Evolutionary conservation across 1,139 yeast species (phyloP).

Genomic region (Candida tetrigidarum): DNA sequence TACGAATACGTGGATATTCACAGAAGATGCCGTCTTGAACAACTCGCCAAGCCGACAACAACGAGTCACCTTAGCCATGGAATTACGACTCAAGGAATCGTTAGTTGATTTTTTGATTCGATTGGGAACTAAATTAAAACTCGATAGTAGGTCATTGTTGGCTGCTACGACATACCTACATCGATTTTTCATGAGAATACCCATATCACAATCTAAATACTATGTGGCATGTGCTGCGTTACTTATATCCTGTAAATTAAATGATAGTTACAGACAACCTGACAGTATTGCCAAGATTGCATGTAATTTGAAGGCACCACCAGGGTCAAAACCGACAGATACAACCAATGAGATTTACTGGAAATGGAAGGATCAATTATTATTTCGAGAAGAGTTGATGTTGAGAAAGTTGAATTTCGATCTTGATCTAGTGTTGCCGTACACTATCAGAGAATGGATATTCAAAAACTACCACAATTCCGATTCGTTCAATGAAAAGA

Average conservation of each 20-base stretch:
- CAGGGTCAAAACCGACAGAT: constrained; percentile 34
- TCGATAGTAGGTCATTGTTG: constrained; percentile 48
- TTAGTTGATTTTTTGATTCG: constrained; percentile 45
- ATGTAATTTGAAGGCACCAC: constrained; percentile 35
- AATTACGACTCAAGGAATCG: constrained; percentile 41
- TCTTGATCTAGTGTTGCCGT: constrained; percentile 43
- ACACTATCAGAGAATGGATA: constrained; percentile 34
- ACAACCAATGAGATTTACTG: constrained; percentile 48
- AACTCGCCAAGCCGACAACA: constrained; percentile 35
- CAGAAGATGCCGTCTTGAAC: constrained; percentile 34
- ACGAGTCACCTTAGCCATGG: constrained; percentile 29
- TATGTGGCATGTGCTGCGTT: constrained; percentile 51
- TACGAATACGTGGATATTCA: constrained; percentile 37
- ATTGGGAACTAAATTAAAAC: constrained; percentile 40
- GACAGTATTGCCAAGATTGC: constrained; percentile 48
- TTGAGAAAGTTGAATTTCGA: constrained; percentile 46
- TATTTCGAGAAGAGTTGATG: constrained; percentile 48
- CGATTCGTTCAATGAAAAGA: constrained; percentile 10
- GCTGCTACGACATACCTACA: constrained; percentile 48
- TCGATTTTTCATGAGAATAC: constrained; percentile 47
- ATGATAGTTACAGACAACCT: constrained; percentile 48
- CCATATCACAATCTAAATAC: constrained; percentile 50
- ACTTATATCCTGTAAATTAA: constrained; percentile 46
- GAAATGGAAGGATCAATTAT: constrained; percentile 52
- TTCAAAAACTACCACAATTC: constrained; percentile 11